Percentiles rank a stretch among this genome's conserved stretches.
Evolutionary conservation across 108 stramenopile species (phyloP).

Genomic region (Pseudonitzschia delicatissima): DNA sequence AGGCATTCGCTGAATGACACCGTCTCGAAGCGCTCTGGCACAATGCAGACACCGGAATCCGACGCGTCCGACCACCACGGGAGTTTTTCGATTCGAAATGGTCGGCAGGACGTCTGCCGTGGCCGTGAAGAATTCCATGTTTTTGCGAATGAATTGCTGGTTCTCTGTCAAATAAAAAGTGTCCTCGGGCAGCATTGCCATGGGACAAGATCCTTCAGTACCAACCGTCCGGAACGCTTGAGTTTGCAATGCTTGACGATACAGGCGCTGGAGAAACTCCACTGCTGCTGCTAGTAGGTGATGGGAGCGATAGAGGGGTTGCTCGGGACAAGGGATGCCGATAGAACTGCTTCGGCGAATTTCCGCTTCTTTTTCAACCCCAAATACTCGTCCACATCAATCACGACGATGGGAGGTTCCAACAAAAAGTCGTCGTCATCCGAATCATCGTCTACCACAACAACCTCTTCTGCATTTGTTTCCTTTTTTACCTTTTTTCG

Average conservation of each 20-base stretch:
- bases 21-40: constrained; percentile 22
- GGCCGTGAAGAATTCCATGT: constrained; percentile 54
- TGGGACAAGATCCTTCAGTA: constrained; percentile 41
- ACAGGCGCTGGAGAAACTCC: not conserved
- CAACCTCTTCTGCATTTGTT: not conserved
- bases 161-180: constrained; percentile 30
- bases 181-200: constrained; percentile 45
- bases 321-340: not conserved
- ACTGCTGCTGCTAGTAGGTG: not conserved
- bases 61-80: constrained; percentile 41
- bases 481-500: not conserved
- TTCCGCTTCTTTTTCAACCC: constrained; percentile 25
- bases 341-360: constrained; percentile 4
- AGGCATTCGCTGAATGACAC: constrained; percentile 8
- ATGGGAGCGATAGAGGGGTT: not conserved
- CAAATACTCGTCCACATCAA: constrained; percentile 47
- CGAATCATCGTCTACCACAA: constrained; percentile 1
- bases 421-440: constrained; percentile 16
- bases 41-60: constrained; percentile 66
- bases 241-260: not conserved
- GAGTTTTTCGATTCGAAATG: constrained; percentile 26
- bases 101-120: constrained; percentile 19
- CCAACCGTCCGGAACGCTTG: constrained; percentile 31
- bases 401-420: constrained; percentile 24
- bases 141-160: constrained; percentile 36